Percentiles rank a stretch among this genome's conserved stretches.
phyloP scores from a whole-genome alignment of 352 stramenopile species.

The Globisporangium middletonii region DNA sequence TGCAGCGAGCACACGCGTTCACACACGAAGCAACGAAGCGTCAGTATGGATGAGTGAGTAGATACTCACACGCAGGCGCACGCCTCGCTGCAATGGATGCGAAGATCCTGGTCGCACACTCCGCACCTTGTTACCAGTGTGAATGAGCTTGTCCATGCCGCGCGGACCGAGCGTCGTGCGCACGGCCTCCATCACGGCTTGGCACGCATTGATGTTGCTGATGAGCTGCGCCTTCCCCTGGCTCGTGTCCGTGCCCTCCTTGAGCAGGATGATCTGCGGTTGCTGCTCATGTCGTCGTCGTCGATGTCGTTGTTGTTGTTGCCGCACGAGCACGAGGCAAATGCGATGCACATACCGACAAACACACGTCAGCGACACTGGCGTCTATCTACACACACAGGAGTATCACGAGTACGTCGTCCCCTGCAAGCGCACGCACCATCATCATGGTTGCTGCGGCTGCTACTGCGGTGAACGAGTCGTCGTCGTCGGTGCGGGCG shows the following conservation, averaged over 20 bases:
- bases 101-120: not conserved
- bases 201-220: constrained; percentile 86
- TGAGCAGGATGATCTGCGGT: constrained; percentile 98
- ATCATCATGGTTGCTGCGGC: constrained; percentile 41
- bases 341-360: not conserved
- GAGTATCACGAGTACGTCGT: not conserved
- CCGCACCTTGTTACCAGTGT: constrained; percentile 69
- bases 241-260: constrained; percentile 98
- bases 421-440: constrained; percentile 19
- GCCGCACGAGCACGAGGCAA: not conserved
- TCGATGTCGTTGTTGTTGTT: not conserved
- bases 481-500: not conserved
- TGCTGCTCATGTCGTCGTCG: constrained; percentile 35
- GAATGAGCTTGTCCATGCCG: constrained; percentile 99
- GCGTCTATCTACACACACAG: not conserved
- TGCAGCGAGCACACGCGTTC: constrained; percentile 6
- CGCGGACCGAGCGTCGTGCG: constrained; percentile 96
- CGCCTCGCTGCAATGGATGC: too few relatives aligned
- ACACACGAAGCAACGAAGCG: not conserved
- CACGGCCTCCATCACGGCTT: constrained; percentile 97
- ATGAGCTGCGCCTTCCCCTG: constrained; percentile 96
- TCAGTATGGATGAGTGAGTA: not conserved
- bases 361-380: constrained; percentile 1
- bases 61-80: not conserved
- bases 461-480: not conserved